Evolutionary conservation across 2,329 filamentous ascomycete genomes (phyloP).

Genomic region (Raffaelea deltoideospora): DNA sequence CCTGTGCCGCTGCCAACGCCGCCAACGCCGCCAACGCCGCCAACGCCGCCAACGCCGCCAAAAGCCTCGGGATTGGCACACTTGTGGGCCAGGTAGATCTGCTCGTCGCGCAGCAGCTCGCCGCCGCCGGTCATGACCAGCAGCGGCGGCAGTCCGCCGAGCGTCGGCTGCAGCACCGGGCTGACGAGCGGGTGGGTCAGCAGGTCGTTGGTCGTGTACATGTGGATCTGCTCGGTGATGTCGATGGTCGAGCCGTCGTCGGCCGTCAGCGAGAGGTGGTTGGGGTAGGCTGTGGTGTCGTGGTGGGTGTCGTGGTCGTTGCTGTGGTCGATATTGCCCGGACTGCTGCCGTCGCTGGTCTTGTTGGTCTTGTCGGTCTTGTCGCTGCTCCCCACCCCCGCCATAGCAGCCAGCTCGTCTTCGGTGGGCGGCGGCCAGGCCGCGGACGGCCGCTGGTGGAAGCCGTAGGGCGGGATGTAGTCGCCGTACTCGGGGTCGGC

Average conservation of each 20-base stretch:
- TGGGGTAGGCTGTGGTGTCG: slow-evolving; percentile 8
- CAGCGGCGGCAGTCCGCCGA: slow-evolving; percentile 79
- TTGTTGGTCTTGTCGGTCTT: neutral
- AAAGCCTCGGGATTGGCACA: slow-evolving; percentile 72
- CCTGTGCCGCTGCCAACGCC: too few relatives aligned
- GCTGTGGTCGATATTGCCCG: too few relatives aligned
- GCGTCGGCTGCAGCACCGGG: slow-evolving; percentile 69
- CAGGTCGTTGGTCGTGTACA: slow-evolving; percentile 71
- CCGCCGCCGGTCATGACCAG: slow-evolving; percentile 78
- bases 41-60: too few relatives aligned
- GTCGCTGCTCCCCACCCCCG: slow-evolving; percentile 8
- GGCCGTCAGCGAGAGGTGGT: slow-evolving; percentile 4
- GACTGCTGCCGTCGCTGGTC: too few relatives aligned
- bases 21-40: too few relatives aligned
- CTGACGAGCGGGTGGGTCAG: slow-evolving; percentile 81
- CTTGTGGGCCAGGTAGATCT: slow-evolving; percentile 90
- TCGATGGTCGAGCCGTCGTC: slow-evolving; percentile 29
- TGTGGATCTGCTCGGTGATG: slow-evolving; percentile 13
- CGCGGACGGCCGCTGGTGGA: slow-evolving; percentile 75
- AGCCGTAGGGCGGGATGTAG: slow-evolving; percentile 78
- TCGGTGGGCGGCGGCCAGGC: slow-evolving; percentile 88
- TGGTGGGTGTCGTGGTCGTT: too few relatives aligned
- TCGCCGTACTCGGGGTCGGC: too few relatives aligned
- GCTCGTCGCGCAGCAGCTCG: slow-evolving; percentile 82
- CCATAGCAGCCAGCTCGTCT: slow-evolving; percentile 47